Evolutionary conservation across 768 basidiomycete species (phyloP).

Genomic region (Suillus americanus): DNA sequence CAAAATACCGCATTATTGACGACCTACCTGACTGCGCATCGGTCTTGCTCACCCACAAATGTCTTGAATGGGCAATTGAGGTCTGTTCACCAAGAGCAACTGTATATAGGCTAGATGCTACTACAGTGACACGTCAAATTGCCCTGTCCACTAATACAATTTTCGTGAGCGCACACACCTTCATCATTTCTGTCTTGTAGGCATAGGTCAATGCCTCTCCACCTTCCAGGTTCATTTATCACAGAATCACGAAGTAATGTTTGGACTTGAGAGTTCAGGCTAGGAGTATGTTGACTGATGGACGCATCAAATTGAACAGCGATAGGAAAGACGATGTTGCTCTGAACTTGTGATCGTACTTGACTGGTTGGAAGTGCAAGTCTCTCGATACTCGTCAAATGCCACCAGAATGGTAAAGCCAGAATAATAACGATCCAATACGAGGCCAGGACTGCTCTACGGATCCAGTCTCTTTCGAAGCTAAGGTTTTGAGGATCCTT

Average conservation of each 20-base stretch:
- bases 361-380: constrained; percentile 65
- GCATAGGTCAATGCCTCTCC: constrained; percentile 44
- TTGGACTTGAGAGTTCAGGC: constrained; percentile 28
- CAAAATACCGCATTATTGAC: constrained; percentile 10
- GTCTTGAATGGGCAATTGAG: constrained; percentile 20
- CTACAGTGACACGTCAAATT: constrained; percentile 14
- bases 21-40: constrained; percentile 29
- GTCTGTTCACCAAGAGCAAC: constrained; percentile 25
- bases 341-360: constrained; percentile 52
- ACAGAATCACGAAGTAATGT: constrained; percentile 19
- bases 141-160: constrained; percentile 6
- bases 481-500: constrained; percentile 50
- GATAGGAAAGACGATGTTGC: constrained; percentile 44
- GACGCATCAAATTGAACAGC: constrained; percentile 38
- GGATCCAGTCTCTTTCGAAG: constrained; percentile 49
- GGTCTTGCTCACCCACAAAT: constrained; percentile 19
- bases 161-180: constrained; percentile 33
- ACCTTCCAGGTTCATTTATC: constrained; percentile 26
- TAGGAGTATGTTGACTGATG: constrained; percentile 15
- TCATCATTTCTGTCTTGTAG: constrained; percentile 26
- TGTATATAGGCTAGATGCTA: constrained; percentile 20
- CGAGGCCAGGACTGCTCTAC: constrained; percentile 63
- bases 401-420: constrained; percentile 92
- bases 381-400: constrained; percentile 85
- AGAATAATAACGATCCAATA: constrained; percentile 81